Evolutionary conservation across 352 stramenopile species (phyloP).

Genomic region (Peronospora belbahrii): DNA sequence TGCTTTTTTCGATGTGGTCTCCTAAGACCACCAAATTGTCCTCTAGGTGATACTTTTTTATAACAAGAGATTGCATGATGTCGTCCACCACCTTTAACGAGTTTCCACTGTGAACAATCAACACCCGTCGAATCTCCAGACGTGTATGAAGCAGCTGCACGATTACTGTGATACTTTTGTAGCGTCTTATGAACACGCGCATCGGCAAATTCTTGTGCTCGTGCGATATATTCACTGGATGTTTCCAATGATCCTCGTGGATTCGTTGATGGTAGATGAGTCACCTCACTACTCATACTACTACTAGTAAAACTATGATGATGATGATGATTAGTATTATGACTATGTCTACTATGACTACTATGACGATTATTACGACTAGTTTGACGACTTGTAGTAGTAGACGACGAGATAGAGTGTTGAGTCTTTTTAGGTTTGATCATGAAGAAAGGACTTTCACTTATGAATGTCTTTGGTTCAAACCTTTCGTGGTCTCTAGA

Average conservation of each 20-base stretch:
- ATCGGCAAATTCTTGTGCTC: conserved; percentile 28
- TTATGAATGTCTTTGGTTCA: too few species aligned
- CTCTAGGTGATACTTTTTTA: conserved; percentile 18
- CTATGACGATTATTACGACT: too few species aligned
- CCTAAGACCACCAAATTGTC: conserved; percentile 7
- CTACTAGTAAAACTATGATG: conserved; percentile 6
- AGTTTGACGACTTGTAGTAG: too few species aligned
- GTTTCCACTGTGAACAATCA: conserved; percentile 38
- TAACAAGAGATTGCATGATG: conserved; percentile 38
- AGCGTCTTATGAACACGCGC: conserved; percentile 28
- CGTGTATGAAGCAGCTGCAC: conserved; percentile 17
- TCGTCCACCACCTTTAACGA: conserved; percentile 30
- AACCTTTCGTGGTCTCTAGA: too few species aligned
- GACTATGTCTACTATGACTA: too few species aligned
- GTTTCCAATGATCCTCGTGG: conserved; percentile 20
- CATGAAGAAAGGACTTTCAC: too few species aligned
- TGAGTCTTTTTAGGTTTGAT: too few species aligned
- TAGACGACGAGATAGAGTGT: too few species aligned
- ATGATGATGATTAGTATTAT: too few species aligned
- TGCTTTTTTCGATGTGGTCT: conserved; percentile 7
- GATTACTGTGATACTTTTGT: conserved; percentile 35
- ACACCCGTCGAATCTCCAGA: conserved; percentile 9
- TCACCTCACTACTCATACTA: conserved; percentile 6
- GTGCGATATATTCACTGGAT: conserved; percentile 24
- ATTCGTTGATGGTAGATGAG: conserved; percentile 1